Evolutionary conservation across 495 filamentous ascomycete genomes (phyloP).

Genomic region (Halenospora varia): DNA sequence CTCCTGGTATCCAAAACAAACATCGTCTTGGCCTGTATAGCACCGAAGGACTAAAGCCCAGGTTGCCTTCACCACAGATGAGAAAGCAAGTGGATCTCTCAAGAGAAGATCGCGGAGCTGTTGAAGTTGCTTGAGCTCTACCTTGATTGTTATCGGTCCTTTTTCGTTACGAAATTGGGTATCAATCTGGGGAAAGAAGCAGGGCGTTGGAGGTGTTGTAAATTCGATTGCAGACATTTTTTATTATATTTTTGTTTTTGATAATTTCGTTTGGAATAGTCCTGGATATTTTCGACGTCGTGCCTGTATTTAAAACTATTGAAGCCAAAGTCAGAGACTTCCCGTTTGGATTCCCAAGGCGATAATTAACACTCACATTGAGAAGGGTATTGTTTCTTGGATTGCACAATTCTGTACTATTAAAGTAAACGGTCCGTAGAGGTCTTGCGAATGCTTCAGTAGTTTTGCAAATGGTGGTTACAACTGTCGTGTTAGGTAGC

Average conservation of each 20-base stretch:
- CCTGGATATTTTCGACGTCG: not conserved
- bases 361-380: not conserved
- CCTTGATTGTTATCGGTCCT: not conserved
- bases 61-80: slow-evolving; percentile 39
- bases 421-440: not conserved
- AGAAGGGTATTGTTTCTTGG: not conserved
- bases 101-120: not conserved
- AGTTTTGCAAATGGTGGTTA: too few relatives aligned
- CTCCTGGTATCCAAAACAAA: slow-evolving; percentile 47
- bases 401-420: not conserved
- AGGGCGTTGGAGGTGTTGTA: not conserved
- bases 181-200: not conserved
- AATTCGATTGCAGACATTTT: not conserved
- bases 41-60: slow-evolving; percentile 53
- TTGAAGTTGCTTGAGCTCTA: not conserved
- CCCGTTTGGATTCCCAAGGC: not conserved
- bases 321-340: not conserved
- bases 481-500: too few relatives aligned
- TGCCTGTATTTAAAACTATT: not conserved
- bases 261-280: not conserved
- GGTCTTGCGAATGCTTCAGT: too few relatives aligned
- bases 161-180: not conserved
- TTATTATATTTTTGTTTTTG: too few relatives aligned
- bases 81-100: not conserved
- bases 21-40: slow-evolving; percentile 47